A percentile compares a stretch with the other conserved stretches of the same genome.
Evolutionary conservation across 495 filamentous ascomycete species (phyloP).

Genomic region (Annulohypoxylon bovei): DNA sequence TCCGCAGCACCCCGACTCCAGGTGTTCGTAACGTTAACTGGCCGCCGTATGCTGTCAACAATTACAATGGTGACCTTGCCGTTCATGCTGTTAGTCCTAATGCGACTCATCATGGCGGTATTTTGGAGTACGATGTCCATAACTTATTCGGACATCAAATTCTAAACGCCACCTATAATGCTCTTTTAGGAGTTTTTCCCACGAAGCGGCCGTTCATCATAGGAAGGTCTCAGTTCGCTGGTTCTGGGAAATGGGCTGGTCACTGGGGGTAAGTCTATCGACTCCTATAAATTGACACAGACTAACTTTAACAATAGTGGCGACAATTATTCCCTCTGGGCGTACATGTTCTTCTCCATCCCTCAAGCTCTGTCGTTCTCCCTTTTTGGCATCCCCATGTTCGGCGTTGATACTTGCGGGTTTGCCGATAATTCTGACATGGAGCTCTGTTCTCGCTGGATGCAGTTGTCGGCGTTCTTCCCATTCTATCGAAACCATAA

Average conservation of each 20-base stretch:
- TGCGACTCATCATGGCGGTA: conserved; percentile 77
- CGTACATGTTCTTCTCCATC: conserved; percentile 79
- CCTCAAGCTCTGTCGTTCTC: conserved; percentile 82
- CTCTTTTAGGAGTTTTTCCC: conserved; percentile 68
- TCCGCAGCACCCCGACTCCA: conserved; percentile 72
- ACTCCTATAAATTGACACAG: neutral
- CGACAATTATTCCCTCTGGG: conserved; percentile 77
- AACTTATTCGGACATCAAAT: conserved; percentile 80
- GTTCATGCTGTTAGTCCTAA: conserved; percentile 81
- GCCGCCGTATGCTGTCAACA: conserved; percentile 85
- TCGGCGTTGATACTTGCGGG: conserved; percentile 84
- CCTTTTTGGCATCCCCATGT: conserved; percentile 89
- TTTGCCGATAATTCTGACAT: conserved; percentile 76
- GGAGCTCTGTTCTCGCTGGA: conserved; percentile 87
- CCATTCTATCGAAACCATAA: conserved; percentile 93
- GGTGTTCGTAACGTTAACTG: conserved; percentile 78
- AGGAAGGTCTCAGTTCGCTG: conserved; percentile 82
- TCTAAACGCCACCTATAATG: conserved; percentile 82
- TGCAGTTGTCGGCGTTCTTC: conserved; percentile 87
- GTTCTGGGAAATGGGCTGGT: conserved; percentile 80
- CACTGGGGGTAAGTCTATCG: conserved; percentile 73
- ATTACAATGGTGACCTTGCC: conserved; percentile 79
- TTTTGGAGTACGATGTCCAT: conserved; percentile 82
- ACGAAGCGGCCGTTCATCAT: conserved; percentile 86
- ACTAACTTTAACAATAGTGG: conserved; percentile 52